Conservation (phyloP, 2,329 filamentous ascomycete genomes). For the Colletotrichum eleusines region DNA sequence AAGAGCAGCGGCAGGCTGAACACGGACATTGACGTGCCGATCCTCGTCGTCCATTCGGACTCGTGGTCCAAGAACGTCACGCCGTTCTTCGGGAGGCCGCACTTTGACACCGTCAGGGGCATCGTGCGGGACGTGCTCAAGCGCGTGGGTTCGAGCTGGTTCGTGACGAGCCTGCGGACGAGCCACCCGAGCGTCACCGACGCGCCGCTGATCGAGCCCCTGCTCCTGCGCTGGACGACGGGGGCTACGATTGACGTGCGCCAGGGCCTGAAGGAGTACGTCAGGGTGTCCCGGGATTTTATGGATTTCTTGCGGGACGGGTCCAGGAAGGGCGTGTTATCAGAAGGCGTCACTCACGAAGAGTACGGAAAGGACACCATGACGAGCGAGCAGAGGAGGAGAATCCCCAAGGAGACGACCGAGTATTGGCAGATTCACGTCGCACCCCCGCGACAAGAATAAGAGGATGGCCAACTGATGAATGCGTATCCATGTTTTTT, state of each 20-base stretch:
- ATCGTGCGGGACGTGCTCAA: constrained; percentile 56
- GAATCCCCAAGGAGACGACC: constrained; percentile 51
- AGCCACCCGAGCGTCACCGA: constrained; percentile 75
- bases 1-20: constrained; percentile 74
- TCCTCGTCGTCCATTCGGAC: constrained; percentile 72
- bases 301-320: constrained; percentile 60
- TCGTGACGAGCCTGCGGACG: constrained; percentile 66
- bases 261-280: constrained; percentile 70
- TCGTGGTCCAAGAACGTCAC: constrained; percentile 71
- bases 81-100: constrained; percentile 72
- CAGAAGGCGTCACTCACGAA: constrained; percentile 60
- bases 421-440: constrained; percentile 60
- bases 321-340: constrained; percentile 61
- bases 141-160: constrained; percentile 62
- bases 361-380: constrained; percentile 55
- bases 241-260: constrained; percentile 69
- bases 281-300: constrained; percentile 69
- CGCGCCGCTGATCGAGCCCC: constrained; percentile 73
- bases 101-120: constrained; percentile 72
- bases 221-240: constrained; percentile 71
- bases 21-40: constrained; percentile 66
- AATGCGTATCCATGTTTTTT: not conserved
- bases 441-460: constrained; percentile 29
- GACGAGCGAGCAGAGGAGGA: constrained; percentile 49
- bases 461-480: not conserved